Base-by-base conservation (phyloP, 495 filamentous ascomycete genomes). In the Parachaetomium inaequale region DNA sequence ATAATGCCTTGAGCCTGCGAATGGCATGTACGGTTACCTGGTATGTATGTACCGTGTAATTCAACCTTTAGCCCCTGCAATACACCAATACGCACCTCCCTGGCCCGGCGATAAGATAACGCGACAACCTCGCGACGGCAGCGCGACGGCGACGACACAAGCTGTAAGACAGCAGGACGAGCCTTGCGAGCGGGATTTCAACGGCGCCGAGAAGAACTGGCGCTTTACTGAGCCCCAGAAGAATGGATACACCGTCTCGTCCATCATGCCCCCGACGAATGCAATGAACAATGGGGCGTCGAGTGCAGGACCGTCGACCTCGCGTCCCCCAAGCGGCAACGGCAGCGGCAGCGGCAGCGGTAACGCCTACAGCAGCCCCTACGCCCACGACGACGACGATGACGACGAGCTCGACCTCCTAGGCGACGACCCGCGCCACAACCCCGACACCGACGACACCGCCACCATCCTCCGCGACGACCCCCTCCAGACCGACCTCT, bases 401-500 rank as follows among this genome's bases (percentile, higher is more conserved):
- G 68, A 73, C 56, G 78, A 79, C 72, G 77, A 81, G 50, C 67
- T 77, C 54, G 78, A 81, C 63, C 68, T 79, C 31, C 67, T 79
- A 26, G 75, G 74, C 63, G 75, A 74, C 60, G 67, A 69, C 46
- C 57, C 66, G 3, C 70, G 66, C 36, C 75, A 76, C 49, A 23
- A 66, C 73, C 75, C 7, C 62, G 68, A n/a, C n/a, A n/a, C 69
- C 54, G 61, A 66, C 34, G 60, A 68, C 36, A 6, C n/a, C 3
- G 19, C 50, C 59, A 12, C 52, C 60, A 45, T 74, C 26, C 66
- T 78, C 11, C 68, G 70, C 34, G 78, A 81, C 52, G 84, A 85
- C 71, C 77, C 82, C 43, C 73, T 85, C 17, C 70, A 72, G 50
- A 78, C 79, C 56, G 76, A 81, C 55, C 67, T 79, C 51, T 69